A percentile compares a stretch with the other conserved stretches of the same genome.
Evolutionary conservation across 202 grass and related monocot genomes (phyloP).

Genomic region (Bolboschoenoplectus hybrid): DNA sequence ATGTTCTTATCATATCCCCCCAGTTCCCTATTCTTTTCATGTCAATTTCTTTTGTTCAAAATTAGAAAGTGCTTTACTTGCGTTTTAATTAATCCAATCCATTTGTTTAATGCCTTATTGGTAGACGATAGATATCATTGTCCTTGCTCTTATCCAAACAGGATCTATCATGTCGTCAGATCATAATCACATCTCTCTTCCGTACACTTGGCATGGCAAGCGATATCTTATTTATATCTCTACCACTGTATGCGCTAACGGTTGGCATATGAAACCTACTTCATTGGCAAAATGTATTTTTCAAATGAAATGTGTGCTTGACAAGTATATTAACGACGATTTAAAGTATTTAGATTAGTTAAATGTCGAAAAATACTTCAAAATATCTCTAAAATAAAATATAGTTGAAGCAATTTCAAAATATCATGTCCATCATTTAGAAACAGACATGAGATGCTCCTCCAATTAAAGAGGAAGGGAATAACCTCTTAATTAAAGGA

Average conservation of each 20-base stretch:
- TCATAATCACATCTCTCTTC: not conserved
- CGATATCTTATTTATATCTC: no score
- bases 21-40: not conserved
- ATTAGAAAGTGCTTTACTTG: conserved; percentile 12
- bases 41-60: not conserved
- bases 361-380: no score
- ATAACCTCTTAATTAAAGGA: not conserved
- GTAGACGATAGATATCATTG: not conserved
- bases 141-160: conserved; percentile 26
- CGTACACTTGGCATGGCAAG: not conserved
- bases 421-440: no score
- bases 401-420: no score
- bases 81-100: not conserved
- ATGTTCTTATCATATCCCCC: not conserved
- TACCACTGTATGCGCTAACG: no score
- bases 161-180: not conserved
- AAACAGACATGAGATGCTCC: not conserved
- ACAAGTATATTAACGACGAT: no score
- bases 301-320: no score
- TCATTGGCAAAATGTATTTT: no score
- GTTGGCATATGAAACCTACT: no score
- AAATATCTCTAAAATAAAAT: no score
- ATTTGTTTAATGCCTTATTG: not conserved
- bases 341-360: no score
- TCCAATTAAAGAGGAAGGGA: not conserved